A percentile compares a stretch with the other conserved stretches of the same genome.
phyloP scores from a whole-genome alignment of 164 flowering plant species.

The Vitis vinifera region DNA sequence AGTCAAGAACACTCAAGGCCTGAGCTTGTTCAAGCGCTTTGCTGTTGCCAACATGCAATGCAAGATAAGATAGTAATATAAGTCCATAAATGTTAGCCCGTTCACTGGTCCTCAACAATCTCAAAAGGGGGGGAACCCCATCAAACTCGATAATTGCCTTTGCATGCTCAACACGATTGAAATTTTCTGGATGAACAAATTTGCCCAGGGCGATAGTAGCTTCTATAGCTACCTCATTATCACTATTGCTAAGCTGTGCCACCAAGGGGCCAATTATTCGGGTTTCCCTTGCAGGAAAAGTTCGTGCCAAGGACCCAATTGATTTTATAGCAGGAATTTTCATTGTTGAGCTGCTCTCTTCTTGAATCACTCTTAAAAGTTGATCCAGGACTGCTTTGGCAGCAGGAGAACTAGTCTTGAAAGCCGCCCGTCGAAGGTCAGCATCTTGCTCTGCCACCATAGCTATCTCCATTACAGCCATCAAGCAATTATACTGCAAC shows the following conservation, averaged over 20 bases:
- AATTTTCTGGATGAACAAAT: constrained; percentile 34
- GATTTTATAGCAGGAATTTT: constrained; percentile 33
- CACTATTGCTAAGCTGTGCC: constrained; percentile 10
- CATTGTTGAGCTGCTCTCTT: constrained; percentile 13
- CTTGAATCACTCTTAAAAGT: constrained; percentile 29
- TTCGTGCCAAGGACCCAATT: constrained; percentile 39
- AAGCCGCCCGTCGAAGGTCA: constrained; percentile 41
- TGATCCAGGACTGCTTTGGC: constrained; percentile 42
- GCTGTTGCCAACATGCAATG: constrained; percentile 42
- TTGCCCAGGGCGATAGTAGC: constrained; percentile 37
- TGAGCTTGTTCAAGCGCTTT: constrained; percentile 56
- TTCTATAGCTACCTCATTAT: constrained; percentile 29
- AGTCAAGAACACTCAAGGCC: constrained; percentile 53
- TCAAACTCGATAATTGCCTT: constrained; percentile 34
- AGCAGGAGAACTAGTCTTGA: constrained; percentile 38
- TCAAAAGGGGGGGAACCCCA: constrained; percentile 27
- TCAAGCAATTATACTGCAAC: constrained; percentile 28
- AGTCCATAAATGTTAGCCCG: constrained; percentile 21
- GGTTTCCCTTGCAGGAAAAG: constrained; percentile 34
- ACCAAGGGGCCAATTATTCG: constrained; percentile 35
- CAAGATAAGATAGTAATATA: constrained; percentile 27
- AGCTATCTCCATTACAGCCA: constrained; percentile 39
- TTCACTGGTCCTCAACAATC: constrained; percentile 14
- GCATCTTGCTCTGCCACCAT: constrained; percentile 35
- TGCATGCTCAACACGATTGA: constrained; percentile 29